These are phyloP conservation scores for Globisporangium spiculum DNA, from an alignment of 352 stramenopile species.

Conservation along the genomic window DNA sequence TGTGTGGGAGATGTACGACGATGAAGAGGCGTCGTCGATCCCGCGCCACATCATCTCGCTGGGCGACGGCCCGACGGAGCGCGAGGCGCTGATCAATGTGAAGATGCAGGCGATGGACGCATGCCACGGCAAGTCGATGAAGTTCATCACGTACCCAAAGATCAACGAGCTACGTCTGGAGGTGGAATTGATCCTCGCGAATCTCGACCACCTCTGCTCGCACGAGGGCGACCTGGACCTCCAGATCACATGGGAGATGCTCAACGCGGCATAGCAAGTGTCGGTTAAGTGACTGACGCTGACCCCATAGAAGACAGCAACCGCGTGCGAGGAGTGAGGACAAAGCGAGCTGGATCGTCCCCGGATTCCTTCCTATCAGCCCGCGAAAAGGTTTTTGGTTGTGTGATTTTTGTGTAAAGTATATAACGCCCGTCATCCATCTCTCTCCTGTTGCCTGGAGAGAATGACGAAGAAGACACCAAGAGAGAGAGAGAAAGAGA, in stretches of 20 bases:
- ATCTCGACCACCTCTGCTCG: slow-evolving; percentile 77
- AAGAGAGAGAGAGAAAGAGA: slow-evolving; percentile 23
- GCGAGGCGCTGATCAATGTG: slow-evolving; percentile 80
- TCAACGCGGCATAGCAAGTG: slow-evolving; percentile 43
- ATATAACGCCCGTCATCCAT: slow-evolving; percentile 19
- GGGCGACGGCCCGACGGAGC: slow-evolving; percentile 79
- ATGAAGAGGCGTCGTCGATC: slow-evolving; percentile 37
- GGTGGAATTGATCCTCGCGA: slow-evolving; percentile 76
- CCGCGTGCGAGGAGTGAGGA: neutral
- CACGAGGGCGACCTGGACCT: slow-evolving; percentile 81
- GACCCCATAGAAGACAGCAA: neutral
- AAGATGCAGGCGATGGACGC: slow-evolving; percentile 81
- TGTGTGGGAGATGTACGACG: slow-evolving; percentile 67
- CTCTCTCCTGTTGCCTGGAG: slow-evolving; percentile 5
- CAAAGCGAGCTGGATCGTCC: neutral
- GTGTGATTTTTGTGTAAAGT: slow-evolving; percentile 41
- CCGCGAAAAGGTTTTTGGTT: slow-evolving; percentile 22
- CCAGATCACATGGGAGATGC: slow-evolving; percentile 86
- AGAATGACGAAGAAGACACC: slow-evolving; percentile 18
- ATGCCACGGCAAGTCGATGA: slow-evolving; percentile 86
- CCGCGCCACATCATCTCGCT: slow-evolving; percentile 80
- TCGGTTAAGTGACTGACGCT: neutral
- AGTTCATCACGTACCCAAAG: slow-evolving; percentile 87
- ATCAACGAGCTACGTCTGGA: slow-evolving; percentile 76
- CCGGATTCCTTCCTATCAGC: neutral